Percentiles rank a stretch among this genome's conserved stretches.
These are phyloP conservation scores for Solanum rostratum DNA, from an alignment of 257 asterid species.

Conservation along the genomic window DNA sequence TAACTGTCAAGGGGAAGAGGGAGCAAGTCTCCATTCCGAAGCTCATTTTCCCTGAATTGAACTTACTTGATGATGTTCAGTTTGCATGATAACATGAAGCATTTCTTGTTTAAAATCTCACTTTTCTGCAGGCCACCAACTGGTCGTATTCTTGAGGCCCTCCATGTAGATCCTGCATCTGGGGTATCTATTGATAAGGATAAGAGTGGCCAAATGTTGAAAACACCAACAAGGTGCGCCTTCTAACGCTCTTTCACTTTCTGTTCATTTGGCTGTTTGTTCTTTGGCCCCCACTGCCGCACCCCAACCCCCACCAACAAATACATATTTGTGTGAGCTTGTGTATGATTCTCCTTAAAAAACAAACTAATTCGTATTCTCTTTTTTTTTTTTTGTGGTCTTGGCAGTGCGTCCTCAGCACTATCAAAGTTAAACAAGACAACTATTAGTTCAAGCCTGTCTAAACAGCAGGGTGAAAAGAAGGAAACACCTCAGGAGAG, in stretches of 20 bases:
- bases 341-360: not conserved
- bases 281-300: not conserved
- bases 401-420: constrained; percentile 80
- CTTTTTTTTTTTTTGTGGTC: not conserved
- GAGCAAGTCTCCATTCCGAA: constrained; percentile 38
- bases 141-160: constrained; percentile 96
- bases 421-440: constrained; percentile 73
- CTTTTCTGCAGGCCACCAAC: constrained; percentile 78
- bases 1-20: constrained; percentile 31
- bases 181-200: constrained; percentile 83
- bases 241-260: not conserved
- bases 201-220: constrained; percentile 45
- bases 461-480: constrained; percentile 85
- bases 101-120: constrained; percentile 38
- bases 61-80: constrained; percentile 34
- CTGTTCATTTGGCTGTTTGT: not conserved
- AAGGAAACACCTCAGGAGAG: constrained; percentile 99
- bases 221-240: constrained; percentile 46
- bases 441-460: constrained; percentile 45
- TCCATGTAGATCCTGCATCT: constrained; percentile 94
- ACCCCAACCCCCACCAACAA: too few relatives aligned
- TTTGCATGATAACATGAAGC: constrained; percentile 14
- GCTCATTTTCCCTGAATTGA: constrained; percentile 36
- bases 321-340: not conserved
- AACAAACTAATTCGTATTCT: not conserved